phyloP scores from a whole-genome alignment of 2,329 filamentous ascomycete species.

The Colletotrichum gloeosporioides region DNA sequence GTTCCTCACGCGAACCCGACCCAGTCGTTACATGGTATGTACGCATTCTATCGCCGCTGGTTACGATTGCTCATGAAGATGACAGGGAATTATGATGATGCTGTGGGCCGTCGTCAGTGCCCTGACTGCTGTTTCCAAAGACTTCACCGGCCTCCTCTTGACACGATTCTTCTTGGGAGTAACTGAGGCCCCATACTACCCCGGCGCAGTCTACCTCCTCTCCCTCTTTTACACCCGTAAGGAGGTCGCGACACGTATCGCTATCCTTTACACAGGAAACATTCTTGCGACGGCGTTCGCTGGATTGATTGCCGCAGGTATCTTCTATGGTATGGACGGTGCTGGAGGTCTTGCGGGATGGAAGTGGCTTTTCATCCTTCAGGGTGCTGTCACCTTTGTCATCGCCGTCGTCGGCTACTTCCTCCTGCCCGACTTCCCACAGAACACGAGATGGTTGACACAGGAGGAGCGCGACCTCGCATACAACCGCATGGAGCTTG shows the following conservation, averaged over 20 bases:
- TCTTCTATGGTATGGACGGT: constrained; percentile 62
- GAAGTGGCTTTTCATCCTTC: constrained; percentile 48
- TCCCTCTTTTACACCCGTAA: constrained; percentile 69
- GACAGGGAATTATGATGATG: constrained; percentile 23
- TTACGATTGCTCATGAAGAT: background rate
- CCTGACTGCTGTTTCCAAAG: constrained; percentile 38
- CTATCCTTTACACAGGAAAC: constrained; percentile 63
- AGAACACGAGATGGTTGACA: constrained; percentile 27
- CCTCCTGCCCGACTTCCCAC: constrained; percentile 26
- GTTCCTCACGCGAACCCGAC: constrained; percentile 22
- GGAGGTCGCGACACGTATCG: constrained; percentile 67
- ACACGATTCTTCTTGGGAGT: constrained; percentile 41
- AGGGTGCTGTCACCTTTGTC: constrained; percentile 41
- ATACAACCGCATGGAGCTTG: constrained; percentile 27
- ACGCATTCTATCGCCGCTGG: fast-evolving
- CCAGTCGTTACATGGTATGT: constrained; percentile 23
- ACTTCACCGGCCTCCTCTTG: constrained; percentile 35
- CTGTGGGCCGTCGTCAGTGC: constrained; percentile 23
- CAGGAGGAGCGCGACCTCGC: constrained; percentile 24
- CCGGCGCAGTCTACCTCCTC: constrained; percentile 55
- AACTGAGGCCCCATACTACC: constrained; percentile 33
- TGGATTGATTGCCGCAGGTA: constrained; percentile 67
- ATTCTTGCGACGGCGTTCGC: constrained; percentile 73
- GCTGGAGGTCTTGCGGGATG: constrained; percentile 40
- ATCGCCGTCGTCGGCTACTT: constrained; percentile 23